These are phyloP conservation scores for Xylaria sp. DNA, from an alignment of 2,329 filamentous ascomycete species.

Conservation along the genomic window DNA sequence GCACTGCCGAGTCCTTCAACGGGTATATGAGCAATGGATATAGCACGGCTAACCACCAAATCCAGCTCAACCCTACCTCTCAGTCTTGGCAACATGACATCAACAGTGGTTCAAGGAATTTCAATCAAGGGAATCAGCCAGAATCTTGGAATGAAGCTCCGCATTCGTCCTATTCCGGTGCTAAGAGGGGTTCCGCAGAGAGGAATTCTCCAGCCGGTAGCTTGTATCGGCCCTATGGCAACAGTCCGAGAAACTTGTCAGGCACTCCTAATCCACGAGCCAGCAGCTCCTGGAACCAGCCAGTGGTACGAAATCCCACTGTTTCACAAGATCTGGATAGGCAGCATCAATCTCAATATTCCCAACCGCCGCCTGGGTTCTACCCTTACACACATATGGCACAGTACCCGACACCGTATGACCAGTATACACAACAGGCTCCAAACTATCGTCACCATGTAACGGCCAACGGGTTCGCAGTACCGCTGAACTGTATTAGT, in stretches of 20 bases:
- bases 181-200: conserved; percentile 55
- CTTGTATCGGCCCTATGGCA: conserved; percentile 47
- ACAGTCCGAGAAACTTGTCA: conserved; percentile 48
- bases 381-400: conserved; percentile 52
- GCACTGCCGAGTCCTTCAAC: conserved; percentile 40
- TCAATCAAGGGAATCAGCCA: conserved; percentile 45
- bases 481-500: conserved; percentile 47
- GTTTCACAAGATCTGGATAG: conserved; percentile 54
- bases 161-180: conserved; percentile 35
- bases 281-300: conserved; percentile 56
- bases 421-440: conserved; percentile 51
- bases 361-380: conserved; percentile 47
- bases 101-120: conserved; percentile 34
- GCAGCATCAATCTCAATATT: conserved; percentile 51
- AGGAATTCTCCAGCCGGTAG: conserved; percentile 53
- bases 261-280: conserved; percentile 47
- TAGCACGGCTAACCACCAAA: conserved; percentile 50
- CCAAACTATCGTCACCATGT: conserved; percentile 51
- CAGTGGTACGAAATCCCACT: conserved; percentile 52
- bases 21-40: conserved; percentile 41
- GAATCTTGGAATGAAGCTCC: conserved; percentile 52
- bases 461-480: conserved; percentile 51
- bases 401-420: conserved; percentile 53
- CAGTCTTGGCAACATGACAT: conserved; percentile 58
- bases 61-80: conserved; percentile 61